A percentile compares a stretch with the other conserved stretches of the same genome.
Conservation (phyloP, 1,284 basidiomycete species). For the Somion occarium region DNA sequence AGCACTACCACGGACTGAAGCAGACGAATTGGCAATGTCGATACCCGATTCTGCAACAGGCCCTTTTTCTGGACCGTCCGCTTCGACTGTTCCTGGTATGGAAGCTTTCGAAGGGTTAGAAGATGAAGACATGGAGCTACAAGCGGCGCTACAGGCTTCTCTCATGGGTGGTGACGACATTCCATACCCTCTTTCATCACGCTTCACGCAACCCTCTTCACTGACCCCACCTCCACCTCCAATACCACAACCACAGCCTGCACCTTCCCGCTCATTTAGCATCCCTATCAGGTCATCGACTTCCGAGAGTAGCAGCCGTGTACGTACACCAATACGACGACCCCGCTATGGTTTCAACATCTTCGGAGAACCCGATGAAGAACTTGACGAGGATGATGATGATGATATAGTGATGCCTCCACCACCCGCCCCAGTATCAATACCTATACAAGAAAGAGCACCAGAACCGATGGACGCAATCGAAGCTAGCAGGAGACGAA, state of each 20-base stretch:
- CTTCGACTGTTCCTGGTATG: slow-evolving; percentile 8
- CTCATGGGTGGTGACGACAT: slow-evolving; percentile 32
- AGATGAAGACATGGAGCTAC: slow-evolving; percentile 84
- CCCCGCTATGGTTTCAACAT: not conserved
- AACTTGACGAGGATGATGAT: slow-evolving; percentile 15
- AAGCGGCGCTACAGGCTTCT: slow-evolving; percentile 81
- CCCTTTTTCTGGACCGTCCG: slow-evolving; percentile 1
- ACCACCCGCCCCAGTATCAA: not conserved
- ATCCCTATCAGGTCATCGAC: not conserved
- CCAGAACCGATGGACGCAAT: slow-evolving; percentile 46
- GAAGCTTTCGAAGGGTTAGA: slow-evolving; percentile 45
- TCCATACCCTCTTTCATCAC: not conserved
- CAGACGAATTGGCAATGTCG: slow-evolving; percentile 59
- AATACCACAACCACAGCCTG: not conserved
- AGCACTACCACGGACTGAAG: slow-evolving; percentile 57
- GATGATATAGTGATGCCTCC: slow-evolving; percentile 12
- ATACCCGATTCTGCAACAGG: slow-evolving; percentile 45
- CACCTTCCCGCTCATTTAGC: not conserved
- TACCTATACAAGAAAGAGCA: slow-evolving; percentile 1
- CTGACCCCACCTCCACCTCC: slow-evolving; percentile 2
- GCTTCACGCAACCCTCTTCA: not conserved
- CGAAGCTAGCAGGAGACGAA: slow-evolving; percentile 61
- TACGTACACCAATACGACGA: not conserved
- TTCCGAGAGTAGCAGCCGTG: not conserved
- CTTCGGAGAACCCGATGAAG: not conserved